These are phyloP conservation scores for Kregervanrija fluxuum DNA, from an alignment of 805 yeast genomes.

Conservation along the genomic window DNA sequence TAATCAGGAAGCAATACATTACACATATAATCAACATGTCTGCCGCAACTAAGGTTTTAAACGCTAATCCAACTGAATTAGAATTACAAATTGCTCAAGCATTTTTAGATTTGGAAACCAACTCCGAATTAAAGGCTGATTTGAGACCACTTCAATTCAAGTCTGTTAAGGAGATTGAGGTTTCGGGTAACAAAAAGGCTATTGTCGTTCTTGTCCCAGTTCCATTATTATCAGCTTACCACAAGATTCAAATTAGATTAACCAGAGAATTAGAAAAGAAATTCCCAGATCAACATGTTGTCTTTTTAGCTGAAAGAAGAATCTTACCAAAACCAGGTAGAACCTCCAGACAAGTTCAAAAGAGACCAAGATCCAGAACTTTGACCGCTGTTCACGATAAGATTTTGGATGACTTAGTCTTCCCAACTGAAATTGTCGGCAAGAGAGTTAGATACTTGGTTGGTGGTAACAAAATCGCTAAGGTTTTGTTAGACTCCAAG, in stretches of 20 bases:
- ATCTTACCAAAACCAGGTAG: slow-evolving; percentile 99
- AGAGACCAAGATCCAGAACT: slow-evolving; percentile 99
- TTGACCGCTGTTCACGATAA: slow-evolving; percentile 98
- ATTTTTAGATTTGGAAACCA: slow-evolving; percentile 87
- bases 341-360: slow-evolving; percentile 86
- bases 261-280: slow-evolving; percentile 99
- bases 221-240: slow-evolving; percentile 87
- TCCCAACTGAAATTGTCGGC: slow-evolving; percentile 99
- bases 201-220: slow-evolving; percentile 97
- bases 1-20: no score
- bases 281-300: slow-evolving; percentile 99
- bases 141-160: slow-evolving; percentile 98
- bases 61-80: slow-evolving; percentile 94
- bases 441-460: slow-evolving; percentile 98
- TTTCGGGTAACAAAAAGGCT: slow-evolving; percentile 97
- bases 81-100: slow-evolving; percentile 99
- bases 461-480: slow-evolving; percentile 98
- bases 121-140: slow-evolving; percentile 95
- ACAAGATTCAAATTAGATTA: slow-evolving; percentile 94
- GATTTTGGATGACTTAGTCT: slow-evolving; percentile 96
- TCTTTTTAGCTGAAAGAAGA: slow-evolving; percentile 99
- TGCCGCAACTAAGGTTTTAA: slow-evolving; percentile 92
- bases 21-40: slow-evolving; percentile 54
- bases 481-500: slow-evolving; percentile 96
- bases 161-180: slow-evolving; percentile 97